phyloP scores from a whole-genome alignment of 305 asterid genomes.

The Lippia alba region DNA sequence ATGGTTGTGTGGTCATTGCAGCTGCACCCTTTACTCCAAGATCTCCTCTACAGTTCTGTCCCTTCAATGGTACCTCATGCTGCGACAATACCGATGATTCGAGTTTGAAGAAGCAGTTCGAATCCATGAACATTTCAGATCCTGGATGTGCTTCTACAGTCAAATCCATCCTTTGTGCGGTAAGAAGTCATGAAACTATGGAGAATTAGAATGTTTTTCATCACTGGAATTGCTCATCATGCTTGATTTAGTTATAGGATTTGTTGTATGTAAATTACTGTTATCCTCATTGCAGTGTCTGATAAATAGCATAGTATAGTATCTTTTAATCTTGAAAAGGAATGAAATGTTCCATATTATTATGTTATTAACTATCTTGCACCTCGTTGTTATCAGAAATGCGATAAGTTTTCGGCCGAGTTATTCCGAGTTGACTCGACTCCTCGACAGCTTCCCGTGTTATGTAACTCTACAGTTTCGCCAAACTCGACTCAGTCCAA shows the following conservation, averaged over 20 bases:
- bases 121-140: constrained; percentile 70
- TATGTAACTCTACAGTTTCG: constrained; percentile 73
- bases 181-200: constrained; percentile 37
- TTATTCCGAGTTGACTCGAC: constrained; percentile 52
- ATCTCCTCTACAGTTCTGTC: constrained; percentile 60
- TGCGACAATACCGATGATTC: constrained; percentile 62
- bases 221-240: background rate
- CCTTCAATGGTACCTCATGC: constrained; percentile 73
- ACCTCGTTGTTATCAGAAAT: constrained; percentile 58
- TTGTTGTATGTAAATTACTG: background rate
- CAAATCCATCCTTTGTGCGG: constrained; percentile 78
- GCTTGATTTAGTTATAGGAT: background rate
- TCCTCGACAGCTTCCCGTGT: constrained; percentile 66
- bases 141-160: constrained; percentile 71
- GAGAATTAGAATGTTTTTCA: background rate
- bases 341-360: background rate
- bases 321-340: constrained; percentile 17
- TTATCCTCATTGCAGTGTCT: no score
- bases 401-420: constrained; percentile 86
- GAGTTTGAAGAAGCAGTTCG: constrained; percentile 53
- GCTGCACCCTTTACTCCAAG: constrained; percentile 69
- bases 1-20: constrained; percentile 35
- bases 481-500: constrained; percentile 57
- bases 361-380: constrained; percentile 20
- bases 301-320: background rate